These are phyloP conservation scores for Moricandia arvensis DNA, from an alignment of 345 rosid genomes.

Conservation along the genomic window DNA sequence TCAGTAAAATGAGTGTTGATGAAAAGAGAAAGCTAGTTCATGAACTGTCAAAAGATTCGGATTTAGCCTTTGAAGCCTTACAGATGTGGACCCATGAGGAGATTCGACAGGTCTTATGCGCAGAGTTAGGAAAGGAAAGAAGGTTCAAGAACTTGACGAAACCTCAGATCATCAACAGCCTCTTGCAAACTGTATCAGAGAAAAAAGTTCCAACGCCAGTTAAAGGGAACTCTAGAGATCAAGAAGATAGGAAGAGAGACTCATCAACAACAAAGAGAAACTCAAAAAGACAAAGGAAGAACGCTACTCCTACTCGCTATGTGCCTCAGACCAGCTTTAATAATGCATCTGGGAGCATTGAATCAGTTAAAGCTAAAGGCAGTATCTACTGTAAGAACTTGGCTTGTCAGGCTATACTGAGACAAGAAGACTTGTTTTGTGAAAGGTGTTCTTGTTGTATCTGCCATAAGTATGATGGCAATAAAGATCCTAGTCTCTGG, in stretches of 20 bases:
- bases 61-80: conserved; percentile 47
- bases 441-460: conserved; percentile 68
- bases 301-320: neutral
- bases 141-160: conserved; percentile 54
- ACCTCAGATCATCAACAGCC: conserved; percentile 51
- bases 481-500: conserved; percentile 77
- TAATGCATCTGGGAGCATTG: neutral
- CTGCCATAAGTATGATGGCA: conserved; percentile 55
- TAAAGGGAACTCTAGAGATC: neutral
- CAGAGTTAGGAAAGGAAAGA: conserved; percentile 55
- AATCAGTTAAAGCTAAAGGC: neutral
- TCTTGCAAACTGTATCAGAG: conserved; percentile 43
- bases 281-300: conserved; percentile 21
- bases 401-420: conserved; percentile 53
- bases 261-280: conserved; percentile 1
- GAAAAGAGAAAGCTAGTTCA: conserved; percentile 54
- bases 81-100: conserved; percentile 50
- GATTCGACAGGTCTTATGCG: conserved; percentile 54
- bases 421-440: conserved; percentile 46
- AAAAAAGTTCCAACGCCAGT: neutral
- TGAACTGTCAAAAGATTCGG: conserved; percentile 46
- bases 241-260: neutral
- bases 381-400: conserved; percentile 45
- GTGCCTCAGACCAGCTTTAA: neutral
- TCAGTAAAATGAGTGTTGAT: conserved; percentile 33